Percentiles rank a stretch among this genome's conserved stretches.
Conservation (phyloP, 2,329 filamentous ascomycete species). For the Zymoseptoria pseudotritici region DNA sequence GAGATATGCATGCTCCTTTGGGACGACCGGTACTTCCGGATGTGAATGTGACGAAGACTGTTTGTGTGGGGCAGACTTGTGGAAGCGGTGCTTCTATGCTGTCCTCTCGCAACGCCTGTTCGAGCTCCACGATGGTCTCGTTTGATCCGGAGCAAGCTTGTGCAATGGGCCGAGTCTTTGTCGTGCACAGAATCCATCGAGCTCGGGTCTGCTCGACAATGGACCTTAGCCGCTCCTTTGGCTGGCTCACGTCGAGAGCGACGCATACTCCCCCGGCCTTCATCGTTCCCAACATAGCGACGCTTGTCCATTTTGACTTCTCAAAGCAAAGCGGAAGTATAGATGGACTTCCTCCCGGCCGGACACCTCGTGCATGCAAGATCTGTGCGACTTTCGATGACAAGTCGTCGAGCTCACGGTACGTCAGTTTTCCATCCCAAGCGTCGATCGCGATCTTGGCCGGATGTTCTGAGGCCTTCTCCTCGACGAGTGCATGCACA, state of each 20-base stretch:
- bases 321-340: constrained; percentile 33
- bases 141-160: neutral
- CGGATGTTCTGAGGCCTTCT: neutral
- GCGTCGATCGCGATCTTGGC: constrained; percentile 3
- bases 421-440: constrained; percentile 10
- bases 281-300: constrained; percentile 31
- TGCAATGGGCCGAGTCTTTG: neutral
- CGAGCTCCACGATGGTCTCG: neutral
- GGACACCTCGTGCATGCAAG: constrained; percentile 14
- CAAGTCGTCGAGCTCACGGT: constrained; percentile 12
- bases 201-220: constrained; percentile 1
- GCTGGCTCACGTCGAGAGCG: constrained; percentile 28
- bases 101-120: neutral
- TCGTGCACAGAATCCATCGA: neutral
- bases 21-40: constrained; percentile 11
- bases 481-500: neutral
- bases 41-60: constrained; percentile 10
- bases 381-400: constrained; percentile 36
- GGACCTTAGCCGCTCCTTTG: constrained; percentile 1
- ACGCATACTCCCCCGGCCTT: constrained; percentile 32
- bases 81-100: neutral
- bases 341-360: constrained; percentile 15
- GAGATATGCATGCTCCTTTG: constrained; percentile 7
- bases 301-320: constrained; percentile 28
- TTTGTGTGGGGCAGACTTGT: neutral